phyloP scores from a whole-genome alignment of 352 stramenopile genomes.

The Peronospora belbahrii region DNA sequence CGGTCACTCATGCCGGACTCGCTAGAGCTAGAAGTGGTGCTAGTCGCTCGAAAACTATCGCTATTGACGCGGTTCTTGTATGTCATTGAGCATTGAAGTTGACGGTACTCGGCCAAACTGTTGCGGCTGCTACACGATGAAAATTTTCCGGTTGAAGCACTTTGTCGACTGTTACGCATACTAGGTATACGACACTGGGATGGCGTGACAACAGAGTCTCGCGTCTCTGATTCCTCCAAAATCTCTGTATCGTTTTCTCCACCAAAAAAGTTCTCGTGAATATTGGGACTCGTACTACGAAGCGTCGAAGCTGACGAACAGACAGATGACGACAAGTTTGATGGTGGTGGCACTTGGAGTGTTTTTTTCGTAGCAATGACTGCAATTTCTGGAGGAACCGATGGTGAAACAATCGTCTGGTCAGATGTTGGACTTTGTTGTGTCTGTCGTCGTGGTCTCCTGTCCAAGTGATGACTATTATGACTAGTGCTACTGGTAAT shows the following conservation, averaged over 20 bases:
- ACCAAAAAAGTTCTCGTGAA: conserved; percentile 35
- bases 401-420: conserved; percentile 20
- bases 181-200: conserved; percentile 10
- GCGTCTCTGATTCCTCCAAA: conserved; percentile 22
- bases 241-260: conserved; percentile 36
- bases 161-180: conserved; percentile 29
- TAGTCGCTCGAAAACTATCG: conserved; percentile 24
- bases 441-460: conserved; percentile 18
- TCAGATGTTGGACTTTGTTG: conserved; percentile 13
- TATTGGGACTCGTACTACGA: conserved; percentile 28
- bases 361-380: conserved; percentile 11
- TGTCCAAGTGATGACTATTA: conserved; percentile 13
- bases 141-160: conserved; percentile 3
- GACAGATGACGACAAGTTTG: conserved; percentile 45
- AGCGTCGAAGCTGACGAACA: conserved; percentile 44
- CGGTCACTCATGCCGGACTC: conserved; percentile 22
- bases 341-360: conserved; percentile 19
- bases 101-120: conserved; percentile 61
- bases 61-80: conserved; percentile 73
- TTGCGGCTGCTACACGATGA: conserved; percentile 23
- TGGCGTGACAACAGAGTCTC: conserved; percentile 20
- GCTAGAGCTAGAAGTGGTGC: conserved; percentile 15
- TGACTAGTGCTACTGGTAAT: conserved; percentile 17
- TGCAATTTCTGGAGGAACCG: not conserved
- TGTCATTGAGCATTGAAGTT: conserved; percentile 78